phyloP scores from a whole-genome alignment of 2,329 filamentous ascomycete genomes.

The Phaeoacremonium minimum region DNA sequence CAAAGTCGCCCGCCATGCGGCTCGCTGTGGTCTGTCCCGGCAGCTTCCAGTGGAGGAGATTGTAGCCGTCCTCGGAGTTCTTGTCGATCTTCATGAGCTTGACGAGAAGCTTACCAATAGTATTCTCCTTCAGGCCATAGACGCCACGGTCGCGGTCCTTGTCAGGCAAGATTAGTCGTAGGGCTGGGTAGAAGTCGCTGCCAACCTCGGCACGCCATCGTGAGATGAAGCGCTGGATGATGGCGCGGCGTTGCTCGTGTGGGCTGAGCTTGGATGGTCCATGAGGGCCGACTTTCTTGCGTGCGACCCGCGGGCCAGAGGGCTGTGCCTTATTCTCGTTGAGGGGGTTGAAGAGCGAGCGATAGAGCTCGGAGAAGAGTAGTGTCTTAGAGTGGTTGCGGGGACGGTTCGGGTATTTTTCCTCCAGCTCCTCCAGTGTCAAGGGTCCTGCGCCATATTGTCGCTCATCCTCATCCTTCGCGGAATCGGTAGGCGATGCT shows the following conservation, averaged over 20 bases:
- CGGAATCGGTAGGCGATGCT: conserved; percentile 30
- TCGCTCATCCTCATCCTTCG: conserved; percentile 43
- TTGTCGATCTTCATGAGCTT: conserved; percentile 90
- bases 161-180: conserved; percentile 86
- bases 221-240: conserved; percentile 82
- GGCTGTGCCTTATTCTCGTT: conserved; percentile 76
- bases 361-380: conserved; percentile 75
- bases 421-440: conserved; percentile 35
- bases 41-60: conserved; percentile 86
- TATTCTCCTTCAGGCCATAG: conserved; percentile 91
- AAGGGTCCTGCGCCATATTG: conserved; percentile 41
- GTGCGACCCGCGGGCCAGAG: conserved; percentile 45
- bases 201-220: conserved; percentile 87
- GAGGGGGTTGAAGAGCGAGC: conserved; percentile 75
- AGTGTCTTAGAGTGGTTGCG: conserved; percentile 75
- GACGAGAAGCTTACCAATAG: conserved; percentile 85
- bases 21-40: conserved; percentile 63
- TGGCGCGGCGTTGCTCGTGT: conserved; percentile 72
- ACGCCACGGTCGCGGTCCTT: conserved; percentile 89
- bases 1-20: conserved; percentile 83
- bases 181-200: conserved; percentile 86
- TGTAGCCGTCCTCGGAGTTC: conserved; percentile 83
- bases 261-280: conserved; percentile 58
- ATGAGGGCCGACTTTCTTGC: conserved; percentile 54
- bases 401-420: conserved; percentile 67